phyloP scores from a whole-genome alignment of 129 eudicot genomes.

The Lactuca sativa region DNA sequence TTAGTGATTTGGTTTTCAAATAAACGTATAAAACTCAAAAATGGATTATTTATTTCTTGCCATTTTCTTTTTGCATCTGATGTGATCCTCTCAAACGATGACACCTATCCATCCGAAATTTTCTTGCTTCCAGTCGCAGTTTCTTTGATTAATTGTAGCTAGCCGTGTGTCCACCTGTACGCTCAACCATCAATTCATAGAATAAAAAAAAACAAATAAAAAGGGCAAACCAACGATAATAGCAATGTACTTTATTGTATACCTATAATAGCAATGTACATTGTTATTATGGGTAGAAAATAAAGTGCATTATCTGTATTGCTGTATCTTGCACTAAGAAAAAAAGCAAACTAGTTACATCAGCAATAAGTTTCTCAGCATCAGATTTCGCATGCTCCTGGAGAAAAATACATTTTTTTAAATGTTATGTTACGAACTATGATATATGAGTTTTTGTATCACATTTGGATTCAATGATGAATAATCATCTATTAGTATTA shows the following conservation, averaged over 20 bases:
- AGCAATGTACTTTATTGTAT: not conserved
- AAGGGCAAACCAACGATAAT: conserved; percentile 31
- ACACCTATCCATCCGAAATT: conserved; percentile 64
- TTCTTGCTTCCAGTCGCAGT: conserved; percentile 48
- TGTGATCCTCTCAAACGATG: conserved; percentile 63
- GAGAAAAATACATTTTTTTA: not conserved
- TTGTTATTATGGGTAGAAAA: too few species aligned
- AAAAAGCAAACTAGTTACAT: conserved; percentile 41
- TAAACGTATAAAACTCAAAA: not conserved
- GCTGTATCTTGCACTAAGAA: too few species aligned
- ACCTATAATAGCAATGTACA: too few species aligned
- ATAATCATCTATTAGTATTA: not conserved
- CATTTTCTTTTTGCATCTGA: conserved; percentile 85
- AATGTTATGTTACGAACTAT: too few species aligned
- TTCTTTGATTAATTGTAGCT: conserved; percentile 44
- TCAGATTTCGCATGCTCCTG: conserved; percentile 75
- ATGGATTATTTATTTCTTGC: conserved; percentile 31
- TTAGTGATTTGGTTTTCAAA: not conserved
- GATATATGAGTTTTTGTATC: not conserved
- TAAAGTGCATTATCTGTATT: too few species aligned
- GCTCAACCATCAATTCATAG: conserved; percentile 7
- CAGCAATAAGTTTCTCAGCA: conserved; percentile 84
- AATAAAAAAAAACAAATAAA: not conserved
- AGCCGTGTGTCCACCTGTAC: conserved; percentile 71
- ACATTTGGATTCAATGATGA: not conserved